These are phyloP conservation scores for Colletotrichum liriopes DNA, from an alignment of 2,329 filamentous ascomycete species.

Conservation along the genomic window DNA sequence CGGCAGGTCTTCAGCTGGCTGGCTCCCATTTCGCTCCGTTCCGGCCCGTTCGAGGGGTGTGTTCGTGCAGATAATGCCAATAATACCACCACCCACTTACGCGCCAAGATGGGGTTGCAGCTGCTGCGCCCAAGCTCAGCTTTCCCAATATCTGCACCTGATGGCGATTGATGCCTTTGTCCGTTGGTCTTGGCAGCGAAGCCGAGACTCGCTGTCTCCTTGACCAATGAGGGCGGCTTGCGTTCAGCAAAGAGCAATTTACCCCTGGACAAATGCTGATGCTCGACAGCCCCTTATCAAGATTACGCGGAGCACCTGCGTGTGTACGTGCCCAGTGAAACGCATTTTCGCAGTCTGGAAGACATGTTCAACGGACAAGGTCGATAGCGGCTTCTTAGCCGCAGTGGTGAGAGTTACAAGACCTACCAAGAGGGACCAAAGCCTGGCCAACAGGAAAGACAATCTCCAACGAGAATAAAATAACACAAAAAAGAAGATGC, in stretches of 20 bases:
- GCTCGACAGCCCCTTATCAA: background rate
- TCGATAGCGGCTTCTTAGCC: too few species aligned
- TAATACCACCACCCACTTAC: conserved; percentile 16
- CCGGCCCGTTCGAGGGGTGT: background rate
- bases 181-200: conserved; percentile 32
- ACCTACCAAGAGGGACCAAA: background rate
- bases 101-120: conserved; percentile 17
- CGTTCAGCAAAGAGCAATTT: background rate
- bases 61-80: conserved; percentile 23
- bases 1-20: conserved; percentile 7
- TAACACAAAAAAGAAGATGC: background rate
- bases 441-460: background rate
- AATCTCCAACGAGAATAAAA: background rate
- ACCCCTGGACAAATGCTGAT: background rate
- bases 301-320: background rate
- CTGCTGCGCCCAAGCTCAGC: conserved; percentile 3
- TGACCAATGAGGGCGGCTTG: background rate
- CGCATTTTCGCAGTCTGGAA: background rate
- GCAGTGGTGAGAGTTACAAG: too few species aligned
- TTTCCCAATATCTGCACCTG: background rate
- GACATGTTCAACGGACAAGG: background rate
- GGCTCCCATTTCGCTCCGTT: background rate
- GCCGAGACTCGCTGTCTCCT: conserved; percentile 7
- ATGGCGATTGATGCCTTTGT: conserved; percentile 18
- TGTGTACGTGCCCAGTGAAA: background rate